A percentile compares a stretch with the other conserved stretches of the same genome.
phyloP scores from a whole-genome alignment of 768 basidiomycete genomes.

The Termitomyces titanicus region DNA sequence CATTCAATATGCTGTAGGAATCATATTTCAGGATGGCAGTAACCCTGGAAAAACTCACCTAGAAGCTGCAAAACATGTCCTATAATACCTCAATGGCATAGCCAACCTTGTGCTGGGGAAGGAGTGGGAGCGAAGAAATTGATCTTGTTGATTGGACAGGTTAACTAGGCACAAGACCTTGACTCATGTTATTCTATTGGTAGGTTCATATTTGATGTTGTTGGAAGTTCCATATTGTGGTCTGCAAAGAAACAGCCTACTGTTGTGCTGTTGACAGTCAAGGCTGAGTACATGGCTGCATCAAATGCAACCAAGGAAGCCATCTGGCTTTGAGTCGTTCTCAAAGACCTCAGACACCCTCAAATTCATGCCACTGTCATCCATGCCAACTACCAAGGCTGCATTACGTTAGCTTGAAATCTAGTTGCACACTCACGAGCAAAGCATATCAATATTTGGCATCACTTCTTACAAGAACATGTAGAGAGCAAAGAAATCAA shows the following conservation, averaged over 20 bases:
- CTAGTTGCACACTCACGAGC: too few species aligned
- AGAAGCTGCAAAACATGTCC: background rate
- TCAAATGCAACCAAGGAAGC: too few species aligned
- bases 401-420: background rate
- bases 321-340: background rate
- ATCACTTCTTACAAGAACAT: too few species aligned
- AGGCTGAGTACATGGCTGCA: background rate
- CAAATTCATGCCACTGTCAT: background rate
- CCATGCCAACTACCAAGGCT: slow-evolving; percentile 4
- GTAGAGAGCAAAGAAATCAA: too few species aligned
- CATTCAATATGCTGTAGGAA: too few species aligned
- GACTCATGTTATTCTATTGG: background rate
- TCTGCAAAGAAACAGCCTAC: background rate
- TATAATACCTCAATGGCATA: background rate
- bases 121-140: background rate
- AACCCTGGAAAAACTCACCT: background rate
- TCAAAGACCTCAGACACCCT: slow-evolving; percentile 3
- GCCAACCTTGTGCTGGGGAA: background rate
- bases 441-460: too few species aligned
- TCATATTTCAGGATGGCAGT: background rate
- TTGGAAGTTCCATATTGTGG: background rate
- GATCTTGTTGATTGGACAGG: slow-evolving; percentile 2
- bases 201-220: background rate
- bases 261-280: background rate
- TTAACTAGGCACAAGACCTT: background rate